A percentile compares a stretch with the other conserved stretches of the same genome.
These are phyloP conservation scores for Rhynchospora pubera DNA, from an alignment of 176 grass and related monocot species.

Conservation along the genomic window DNA sequence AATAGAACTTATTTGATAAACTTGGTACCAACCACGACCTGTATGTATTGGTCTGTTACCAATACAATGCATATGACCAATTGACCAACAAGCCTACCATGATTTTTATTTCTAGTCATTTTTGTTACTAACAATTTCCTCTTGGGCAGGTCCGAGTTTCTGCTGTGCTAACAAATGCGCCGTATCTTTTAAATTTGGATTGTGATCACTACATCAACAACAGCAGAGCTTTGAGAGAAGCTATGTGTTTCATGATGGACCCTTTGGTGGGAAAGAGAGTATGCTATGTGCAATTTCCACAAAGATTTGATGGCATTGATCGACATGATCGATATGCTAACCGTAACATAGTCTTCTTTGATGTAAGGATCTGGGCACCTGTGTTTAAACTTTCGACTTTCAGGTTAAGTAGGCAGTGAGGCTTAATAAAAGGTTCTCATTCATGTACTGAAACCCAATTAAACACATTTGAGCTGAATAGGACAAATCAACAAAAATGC, in stretches of 20 bases:
- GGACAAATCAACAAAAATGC: too few relatives aligned
- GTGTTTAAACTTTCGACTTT: too few relatives aligned
- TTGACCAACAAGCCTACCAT: background rate
- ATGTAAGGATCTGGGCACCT: constrained; percentile 45
- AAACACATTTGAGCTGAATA: too few relatives aligned
- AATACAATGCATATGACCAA: background rate
- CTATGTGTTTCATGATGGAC: constrained; percentile 99
- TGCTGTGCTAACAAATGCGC: constrained; percentile 71
- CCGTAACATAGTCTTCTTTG: constrained; percentile 81
- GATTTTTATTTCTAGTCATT: background rate
- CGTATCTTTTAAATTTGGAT: constrained; percentile 84
- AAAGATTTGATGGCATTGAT: constrained; percentile 92
- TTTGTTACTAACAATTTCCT: background rate
- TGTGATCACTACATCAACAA: constrained; percentile 98
- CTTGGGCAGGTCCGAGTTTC: constrained; percentile 74
- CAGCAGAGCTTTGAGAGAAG: constrained; percentile 75
- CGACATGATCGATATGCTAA: constrained; percentile 88
- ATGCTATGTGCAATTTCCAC: constrained; percentile 88
- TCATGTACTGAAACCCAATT: too few relatives aligned
- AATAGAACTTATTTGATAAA: background rate
- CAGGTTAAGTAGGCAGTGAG: too few relatives aligned
- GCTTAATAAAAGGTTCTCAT: too few relatives aligned
- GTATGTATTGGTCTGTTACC: background rate
- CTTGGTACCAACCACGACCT: background rate
- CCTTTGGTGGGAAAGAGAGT: constrained; percentile 77